Evolutionary conservation across 2,329 filamentous ascomycete species (phyloP).

Genomic region (Ceratocystis smalleyi): DNA sequence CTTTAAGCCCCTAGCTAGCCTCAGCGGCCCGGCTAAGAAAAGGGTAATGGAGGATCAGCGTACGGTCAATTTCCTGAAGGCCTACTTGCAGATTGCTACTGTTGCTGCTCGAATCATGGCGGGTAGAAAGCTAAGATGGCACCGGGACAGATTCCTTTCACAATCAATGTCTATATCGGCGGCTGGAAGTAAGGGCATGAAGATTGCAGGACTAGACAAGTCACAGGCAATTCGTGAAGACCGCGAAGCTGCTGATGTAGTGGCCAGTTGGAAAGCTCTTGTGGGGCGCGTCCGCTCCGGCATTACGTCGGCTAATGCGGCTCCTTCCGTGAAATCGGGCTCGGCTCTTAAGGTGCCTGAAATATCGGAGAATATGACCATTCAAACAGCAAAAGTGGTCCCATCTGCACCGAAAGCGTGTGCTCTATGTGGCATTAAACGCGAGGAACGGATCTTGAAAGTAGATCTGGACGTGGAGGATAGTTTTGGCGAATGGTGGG

Average conservation of each 20-base stretch:
- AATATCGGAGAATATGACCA: slow-evolving; percentile 50
- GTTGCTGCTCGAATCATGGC: slow-evolving; percentile 70
- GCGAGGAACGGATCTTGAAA: slow-evolving; percentile 66
- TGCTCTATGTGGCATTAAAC: slow-evolving; percentile 71
- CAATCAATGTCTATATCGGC: slow-evolving; percentile 81
- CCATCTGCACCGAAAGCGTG: slow-evolving; percentile 61
- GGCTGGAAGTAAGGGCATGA: slow-evolving; percentile 71
- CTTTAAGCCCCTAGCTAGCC: slow-evolving; percentile 48
- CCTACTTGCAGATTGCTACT: slow-evolving; percentile 46
- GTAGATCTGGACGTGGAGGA: slow-evolving; percentile 69
- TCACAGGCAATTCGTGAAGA: slow-evolving; percentile 70
- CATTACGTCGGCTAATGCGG: slow-evolving; percentile 49
- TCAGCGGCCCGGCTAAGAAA: slow-evolving; percentile 42
- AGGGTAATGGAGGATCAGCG: slow-evolving; percentile 47
- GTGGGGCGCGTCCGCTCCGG: slow-evolving; percentile 60
- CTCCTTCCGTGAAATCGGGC: slow-evolving; percentile 30
- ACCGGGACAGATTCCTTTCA: slow-evolving; percentile 67
- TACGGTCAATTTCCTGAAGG: slow-evolving; percentile 46
- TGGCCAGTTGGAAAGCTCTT: slow-evolving; percentile 58
- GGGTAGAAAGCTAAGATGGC: slow-evolving; percentile 77
- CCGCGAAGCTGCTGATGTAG: slow-evolving; percentile 64
- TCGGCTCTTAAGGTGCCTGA: slow-evolving; percentile 46
- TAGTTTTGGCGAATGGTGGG: slow-evolving; percentile 94
- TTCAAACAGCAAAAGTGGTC: slow-evolving; percentile 56
- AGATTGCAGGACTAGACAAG: slow-evolving; percentile 72